Evolutionary conservation across 2,329 filamentous ascomycete species (phyloP).

Genomic region (Fusarium subglutinans): DNA sequence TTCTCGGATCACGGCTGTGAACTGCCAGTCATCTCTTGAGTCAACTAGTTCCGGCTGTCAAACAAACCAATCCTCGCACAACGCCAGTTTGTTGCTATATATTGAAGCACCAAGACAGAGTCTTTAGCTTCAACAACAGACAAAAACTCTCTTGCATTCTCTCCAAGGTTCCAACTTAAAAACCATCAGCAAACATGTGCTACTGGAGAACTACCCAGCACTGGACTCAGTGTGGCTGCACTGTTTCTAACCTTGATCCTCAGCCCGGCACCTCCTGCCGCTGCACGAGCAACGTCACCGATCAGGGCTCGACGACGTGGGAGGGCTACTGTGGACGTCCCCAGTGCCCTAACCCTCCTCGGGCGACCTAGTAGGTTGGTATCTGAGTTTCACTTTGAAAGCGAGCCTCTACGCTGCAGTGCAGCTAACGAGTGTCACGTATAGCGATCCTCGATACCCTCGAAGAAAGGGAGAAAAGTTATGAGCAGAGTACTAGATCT

Average conservation of each 20-base stretch:
- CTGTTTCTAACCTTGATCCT: conserved; percentile 25
- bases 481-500: conserved; percentile 23
- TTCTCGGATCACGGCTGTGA: conserved; percentile 34
- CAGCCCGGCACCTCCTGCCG: conserved; percentile 46
- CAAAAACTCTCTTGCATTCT: neutral
- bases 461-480: conserved; percentile 38
- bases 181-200: conserved; percentile 45
- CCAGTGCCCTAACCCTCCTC: conserved; percentile 45
- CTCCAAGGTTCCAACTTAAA: neutral
- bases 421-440: conserved; percentile 15
- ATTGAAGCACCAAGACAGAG: conserved; percentile 6
- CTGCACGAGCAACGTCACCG: conserved; percentile 35
- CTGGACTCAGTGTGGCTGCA: conserved; percentile 49
- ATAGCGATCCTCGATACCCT: conserved; percentile 35
- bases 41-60: conserved; percentile 16
- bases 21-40: conserved; percentile 29
- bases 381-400: conserved; percentile 15
- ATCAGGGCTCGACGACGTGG: conserved; percentile 45
- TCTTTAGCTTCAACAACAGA: neutral
- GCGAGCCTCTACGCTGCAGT: neutral
- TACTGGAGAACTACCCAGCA: conserved; percentile 46
- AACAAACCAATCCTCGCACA: conserved; percentile 22
- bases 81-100: conserved; percentile 23
- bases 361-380: conserved; percentile 40
- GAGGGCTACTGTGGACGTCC: conserved; percentile 46